Evolutionary conservation across 352 stramenopile genomes (phyloP).

Genomic region (Pythium scleroteichum): DNA sequence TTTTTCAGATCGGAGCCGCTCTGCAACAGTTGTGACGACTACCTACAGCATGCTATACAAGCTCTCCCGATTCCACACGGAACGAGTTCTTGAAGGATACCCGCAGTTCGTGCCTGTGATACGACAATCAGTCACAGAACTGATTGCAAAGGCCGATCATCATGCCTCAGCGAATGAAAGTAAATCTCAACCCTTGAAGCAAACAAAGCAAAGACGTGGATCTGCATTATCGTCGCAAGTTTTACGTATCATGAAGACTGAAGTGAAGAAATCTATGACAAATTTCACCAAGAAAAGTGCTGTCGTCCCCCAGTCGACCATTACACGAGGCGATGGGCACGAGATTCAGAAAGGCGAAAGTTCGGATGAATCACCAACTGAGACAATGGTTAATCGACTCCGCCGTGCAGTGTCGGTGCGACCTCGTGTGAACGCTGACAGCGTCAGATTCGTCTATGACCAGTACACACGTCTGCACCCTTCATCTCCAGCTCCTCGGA

Average conservation of each 20-base stretch:
- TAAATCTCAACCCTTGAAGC: background rate
- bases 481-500: background rate
- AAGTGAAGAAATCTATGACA: background rate
- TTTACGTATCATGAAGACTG: background rate
- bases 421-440: background rate
- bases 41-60: conserved; percentile 77
- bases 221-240: conserved; percentile 8
- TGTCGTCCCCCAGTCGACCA: background rate
- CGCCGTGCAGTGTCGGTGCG: conserved; percentile 10
- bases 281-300: background rate
- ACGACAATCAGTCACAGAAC: conserved; percentile 25
- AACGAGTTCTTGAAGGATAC: conserved; percentile 61
- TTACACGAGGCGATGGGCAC: background rate
- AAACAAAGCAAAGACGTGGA: background rate
- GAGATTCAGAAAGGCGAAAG: background rate
- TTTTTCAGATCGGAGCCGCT: conserved; percentile 58
- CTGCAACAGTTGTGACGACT: conserved; percentile 61
- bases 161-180: background rate
- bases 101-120: conserved; percentile 44
- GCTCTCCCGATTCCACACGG: conserved; percentile 64
- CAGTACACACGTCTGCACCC: conserved; percentile 20
- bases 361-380: background rate
- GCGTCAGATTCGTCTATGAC: conserved; percentile 11
- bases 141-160: conserved; percentile 29
- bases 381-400: conserved; percentile 6